Conservation (phyloP, 768 basidiomycete species). For the Phanerodontia chrysosporium region DNA sequence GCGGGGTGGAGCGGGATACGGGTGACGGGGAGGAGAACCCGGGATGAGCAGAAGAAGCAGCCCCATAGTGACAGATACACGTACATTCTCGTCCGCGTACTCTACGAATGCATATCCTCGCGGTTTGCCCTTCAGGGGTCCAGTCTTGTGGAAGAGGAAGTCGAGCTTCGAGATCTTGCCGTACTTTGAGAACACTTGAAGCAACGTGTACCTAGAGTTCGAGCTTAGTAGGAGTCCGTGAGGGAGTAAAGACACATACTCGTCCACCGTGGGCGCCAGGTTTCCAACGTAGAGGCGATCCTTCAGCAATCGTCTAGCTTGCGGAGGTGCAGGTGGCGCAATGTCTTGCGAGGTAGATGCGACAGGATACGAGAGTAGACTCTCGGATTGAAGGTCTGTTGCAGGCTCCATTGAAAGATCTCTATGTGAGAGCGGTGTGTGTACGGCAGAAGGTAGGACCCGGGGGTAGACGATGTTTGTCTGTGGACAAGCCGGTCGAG, state of each 20-base stretch:
- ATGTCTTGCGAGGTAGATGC: conserved; percentile 12
- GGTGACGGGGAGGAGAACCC: background rate
- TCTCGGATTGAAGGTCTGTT: conserved; percentile 3
- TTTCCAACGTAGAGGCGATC: conserved; percentile 91
- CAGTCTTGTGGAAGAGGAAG: conserved; percentile 93
- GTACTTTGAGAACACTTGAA: conserved; percentile 88
- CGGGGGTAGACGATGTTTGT: too few relatives aligned
- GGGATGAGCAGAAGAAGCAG: conserved; percentile 1
- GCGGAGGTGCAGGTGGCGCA: conserved; percentile 14
- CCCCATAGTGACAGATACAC: background rate
- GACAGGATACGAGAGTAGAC: conserved; percentile 26
- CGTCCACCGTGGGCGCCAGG: conserved; percentile 80
- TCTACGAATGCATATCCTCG: conserved; percentile 95
- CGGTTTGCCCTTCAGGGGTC: conserved; percentile 85
- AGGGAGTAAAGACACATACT: conserved; percentile 41
- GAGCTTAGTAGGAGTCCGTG: background rate
- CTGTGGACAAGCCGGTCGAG: too few relatives aligned
- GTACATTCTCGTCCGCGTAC: conserved; percentile 43
- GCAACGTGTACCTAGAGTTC: conserved; percentile 68
- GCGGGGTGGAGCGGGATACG: background rate
- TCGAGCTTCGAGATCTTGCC: conserved; percentile 93
- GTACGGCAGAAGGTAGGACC: too few relatives aligned
- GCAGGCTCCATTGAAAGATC: background rate
- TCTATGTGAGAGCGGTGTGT: too few relatives aligned
- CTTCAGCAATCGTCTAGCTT: conserved; percentile 36